Evolutionary conservation across 2,329 filamentous ascomycete genomes (phyloP).

Genomic region (Capronia epimyces): DNA sequence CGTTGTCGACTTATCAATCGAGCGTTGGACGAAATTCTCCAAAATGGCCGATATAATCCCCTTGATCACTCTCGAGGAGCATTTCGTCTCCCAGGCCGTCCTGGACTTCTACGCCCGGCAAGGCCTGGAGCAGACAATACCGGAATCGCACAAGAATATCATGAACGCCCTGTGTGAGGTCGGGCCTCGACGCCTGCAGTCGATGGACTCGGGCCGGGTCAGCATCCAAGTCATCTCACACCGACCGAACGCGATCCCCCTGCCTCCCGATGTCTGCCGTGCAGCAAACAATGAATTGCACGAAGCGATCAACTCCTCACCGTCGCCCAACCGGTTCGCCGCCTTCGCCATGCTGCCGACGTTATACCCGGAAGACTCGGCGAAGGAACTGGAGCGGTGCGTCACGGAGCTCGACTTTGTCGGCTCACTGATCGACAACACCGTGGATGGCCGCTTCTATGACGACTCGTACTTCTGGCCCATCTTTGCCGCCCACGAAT

Average conservation of each 20-base stretch:
- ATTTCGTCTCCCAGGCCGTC: slow-evolving; percentile 23
- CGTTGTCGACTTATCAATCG: background rate
- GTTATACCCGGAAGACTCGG: slow-evolving; percentile 35
- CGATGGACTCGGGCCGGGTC: slow-evolving; percentile 22
- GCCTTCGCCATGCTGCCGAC: slow-evolving; percentile 44
- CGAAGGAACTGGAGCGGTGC: slow-evolving; percentile 36
- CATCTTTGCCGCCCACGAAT: slow-evolving; percentile 41
- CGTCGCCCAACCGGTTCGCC: slow-evolving; percentile 34
- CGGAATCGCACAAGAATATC: slow-evolving; percentile 13
- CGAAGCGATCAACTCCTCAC: slow-evolving; percentile 32
- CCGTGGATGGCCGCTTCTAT: slow-evolving; percentile 35
- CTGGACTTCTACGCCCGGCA: slow-evolving; percentile 17
- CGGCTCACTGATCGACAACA: slow-evolving; percentile 46
- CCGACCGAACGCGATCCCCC: slow-evolving; percentile 19
- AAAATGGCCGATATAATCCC: slow-evolving; percentile 20
- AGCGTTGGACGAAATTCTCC: background rate
- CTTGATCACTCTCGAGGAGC: slow-evolving; percentile 27
- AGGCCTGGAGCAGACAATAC: slow-evolving; percentile 9
- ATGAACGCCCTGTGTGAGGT: slow-evolving; percentile 21
- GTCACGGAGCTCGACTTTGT: slow-evolving; percentile 44
- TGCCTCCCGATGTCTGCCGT: slow-evolving; percentile 21
- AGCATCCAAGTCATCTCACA: slow-evolving; percentile 27
- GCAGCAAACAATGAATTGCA: slow-evolving; percentile 24
- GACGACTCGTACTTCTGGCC: slow-evolving; percentile 42
- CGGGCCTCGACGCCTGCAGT: slow-evolving; percentile 16